Conservation (phyloP, 1,139 yeast species). For the Pichiaceae sp. region DNA sequence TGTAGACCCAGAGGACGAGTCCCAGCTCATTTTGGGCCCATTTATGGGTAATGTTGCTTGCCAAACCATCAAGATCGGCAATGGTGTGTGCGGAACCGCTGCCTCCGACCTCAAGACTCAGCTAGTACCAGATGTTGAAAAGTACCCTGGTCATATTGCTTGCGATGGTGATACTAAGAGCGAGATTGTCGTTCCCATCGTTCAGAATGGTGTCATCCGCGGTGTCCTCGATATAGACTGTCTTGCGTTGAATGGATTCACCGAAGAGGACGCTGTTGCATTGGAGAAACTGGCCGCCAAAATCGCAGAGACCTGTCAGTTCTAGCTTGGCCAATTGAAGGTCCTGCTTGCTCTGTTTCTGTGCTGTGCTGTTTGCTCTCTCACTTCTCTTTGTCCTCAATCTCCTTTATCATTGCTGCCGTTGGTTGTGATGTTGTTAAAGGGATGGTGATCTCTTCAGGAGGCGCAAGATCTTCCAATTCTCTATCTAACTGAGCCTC, state of each 20-base stretch:
- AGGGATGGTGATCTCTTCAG: neutral
- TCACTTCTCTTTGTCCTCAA: too few relatives aligned
- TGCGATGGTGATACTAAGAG: constrained; percentile 93
- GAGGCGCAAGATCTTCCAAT: neutral
- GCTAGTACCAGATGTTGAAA: constrained; percentile 65
- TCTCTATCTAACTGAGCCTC: constrained; percentile 6
- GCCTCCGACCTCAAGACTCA: constrained; percentile 54
- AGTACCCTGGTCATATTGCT: constrained; percentile 90
- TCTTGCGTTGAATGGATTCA: constrained; percentile 54
- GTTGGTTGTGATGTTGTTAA: neutral
- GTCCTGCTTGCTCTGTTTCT: too few relatives aligned
- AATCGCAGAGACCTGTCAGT: constrained; percentile 43
- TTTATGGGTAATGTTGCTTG: constrained; percentile 97
- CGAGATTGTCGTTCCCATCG: constrained; percentile 85
- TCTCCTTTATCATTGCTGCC: neutral
- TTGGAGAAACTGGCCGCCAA: constrained; percentile 51
- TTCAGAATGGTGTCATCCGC: constrained; percentile 27
- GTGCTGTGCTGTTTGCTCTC: too few relatives aligned
- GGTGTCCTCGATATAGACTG: constrained; percentile 92
- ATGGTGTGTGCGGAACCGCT: constrained; percentile 90
- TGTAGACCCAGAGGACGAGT: constrained; percentile 26
- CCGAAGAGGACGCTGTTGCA: constrained; percentile 46
- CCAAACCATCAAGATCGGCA: constrained; percentile 67
- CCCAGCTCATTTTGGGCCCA: constrained; percentile 71
- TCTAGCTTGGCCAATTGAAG: constrained; percentile 2